Percentiles rank a stretch among this genome's conserved stretches.
Evolutionary conservation across 2,329 filamentous ascomycete genomes (phyloP).

Genomic region (Rutstroemia sp.): DNA sequence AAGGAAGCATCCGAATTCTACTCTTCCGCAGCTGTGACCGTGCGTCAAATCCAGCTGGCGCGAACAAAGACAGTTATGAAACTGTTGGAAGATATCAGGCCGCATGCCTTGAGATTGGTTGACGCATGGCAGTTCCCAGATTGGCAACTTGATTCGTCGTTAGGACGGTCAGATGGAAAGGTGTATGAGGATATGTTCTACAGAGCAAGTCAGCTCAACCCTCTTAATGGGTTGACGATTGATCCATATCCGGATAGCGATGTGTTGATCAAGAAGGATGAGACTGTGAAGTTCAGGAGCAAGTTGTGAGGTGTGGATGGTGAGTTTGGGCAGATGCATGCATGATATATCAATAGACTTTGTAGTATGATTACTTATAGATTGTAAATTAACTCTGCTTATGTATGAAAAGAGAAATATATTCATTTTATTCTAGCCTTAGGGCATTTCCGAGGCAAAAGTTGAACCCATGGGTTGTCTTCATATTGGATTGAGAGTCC

Average conservation of each 20-base stretch:
- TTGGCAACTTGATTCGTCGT: conserved; percentile 66
- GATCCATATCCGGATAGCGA: conserved; percentile 62
- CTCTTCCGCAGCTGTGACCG: conserved; percentile 58
- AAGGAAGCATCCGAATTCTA: conserved; percentile 67
- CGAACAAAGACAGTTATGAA: conserved; percentile 61
- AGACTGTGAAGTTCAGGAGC: conserved; percentile 38
- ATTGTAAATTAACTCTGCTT: too few relatives aligned
- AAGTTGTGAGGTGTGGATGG: conserved; percentile 36
- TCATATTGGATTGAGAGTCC: too few relatives aligned
- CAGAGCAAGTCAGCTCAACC: conserved; percentile 64
- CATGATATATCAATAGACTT: too few relatives aligned
- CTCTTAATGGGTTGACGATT: conserved; percentile 62
- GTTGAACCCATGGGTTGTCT: too few relatives aligned
- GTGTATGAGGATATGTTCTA: conserved; percentile 75
- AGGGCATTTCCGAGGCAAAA: too few relatives aligned
- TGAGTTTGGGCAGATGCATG: background rate
- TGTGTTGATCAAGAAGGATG: conserved; percentile 54
- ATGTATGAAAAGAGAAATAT: too few relatives aligned
- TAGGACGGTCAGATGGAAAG: conserved; percentile 65
- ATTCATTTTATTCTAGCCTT: too few relatives aligned
- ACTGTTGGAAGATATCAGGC: conserved; percentile 63
- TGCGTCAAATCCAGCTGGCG: conserved; percentile 64
- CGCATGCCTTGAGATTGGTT: conserved; percentile 64
- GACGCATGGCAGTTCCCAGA: conserved; percentile 73
- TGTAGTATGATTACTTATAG: too few relatives aligned